A percentile compares a stretch with the other conserved stretches of the same genome.
phyloP scores from a whole-genome alignment of 2,329 filamentous ascomycete genomes.

The Pseudocercospora cruenta region DNA sequence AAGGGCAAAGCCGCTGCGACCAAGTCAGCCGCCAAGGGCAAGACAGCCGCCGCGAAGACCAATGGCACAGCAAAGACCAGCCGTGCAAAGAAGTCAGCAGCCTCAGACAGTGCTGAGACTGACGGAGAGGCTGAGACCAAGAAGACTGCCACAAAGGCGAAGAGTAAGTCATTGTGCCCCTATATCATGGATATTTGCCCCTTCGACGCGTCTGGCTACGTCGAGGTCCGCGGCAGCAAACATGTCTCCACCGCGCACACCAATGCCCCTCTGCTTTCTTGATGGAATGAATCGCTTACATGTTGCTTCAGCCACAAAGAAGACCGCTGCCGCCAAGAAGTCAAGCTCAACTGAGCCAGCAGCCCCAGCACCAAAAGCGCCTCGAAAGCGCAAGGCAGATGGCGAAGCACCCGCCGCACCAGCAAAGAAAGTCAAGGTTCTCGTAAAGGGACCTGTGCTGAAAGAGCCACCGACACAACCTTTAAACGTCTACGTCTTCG shows the following conservation, averaged over 20 bases:
- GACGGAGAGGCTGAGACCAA: constrained; percentile 13
- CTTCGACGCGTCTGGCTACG: constrained; percentile 2
- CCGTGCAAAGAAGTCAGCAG: constrained; percentile 18
- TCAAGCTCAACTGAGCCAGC: constrained; percentile 7
- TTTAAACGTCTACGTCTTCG: constrained; percentile 78
- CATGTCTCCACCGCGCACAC: constrained; percentile 14
- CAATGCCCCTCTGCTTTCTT: constrained; percentile 19
- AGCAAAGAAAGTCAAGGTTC: constrained; percentile 37
- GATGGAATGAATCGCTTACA: constrained; percentile 27
- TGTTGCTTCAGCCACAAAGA: constrained; percentile 28
- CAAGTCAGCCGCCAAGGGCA: constrained; percentile 17
- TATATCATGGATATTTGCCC: constrained; percentile 6
- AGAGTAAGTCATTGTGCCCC: constrained; percentile 22
- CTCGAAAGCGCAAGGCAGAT: constrained; percentile 36
- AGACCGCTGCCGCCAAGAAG: constrained; percentile 25
- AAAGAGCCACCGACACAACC: constrained; percentile 66
- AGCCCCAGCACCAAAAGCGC: constrained; percentile 21
- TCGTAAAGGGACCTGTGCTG: constrained; percentile 50
- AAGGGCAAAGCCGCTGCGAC: constrained; percentile 23
- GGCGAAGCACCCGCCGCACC: constrained; percentile 34
- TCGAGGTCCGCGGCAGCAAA: constrained; percentile 15
- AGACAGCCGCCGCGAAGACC: constrained; percentile 27
- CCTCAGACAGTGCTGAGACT: constrained; percentile 20
- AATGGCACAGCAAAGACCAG: constrained; percentile 32
- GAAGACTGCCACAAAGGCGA: constrained; percentile 24